Percentiles rank a stretch among this genome's conserved stretches.
These are phyloP conservation scores for Microascus cirrosus DNA, from an alignment of 2,329 filamentous ascomycete genomes.

Conservation along the genomic window DNA sequence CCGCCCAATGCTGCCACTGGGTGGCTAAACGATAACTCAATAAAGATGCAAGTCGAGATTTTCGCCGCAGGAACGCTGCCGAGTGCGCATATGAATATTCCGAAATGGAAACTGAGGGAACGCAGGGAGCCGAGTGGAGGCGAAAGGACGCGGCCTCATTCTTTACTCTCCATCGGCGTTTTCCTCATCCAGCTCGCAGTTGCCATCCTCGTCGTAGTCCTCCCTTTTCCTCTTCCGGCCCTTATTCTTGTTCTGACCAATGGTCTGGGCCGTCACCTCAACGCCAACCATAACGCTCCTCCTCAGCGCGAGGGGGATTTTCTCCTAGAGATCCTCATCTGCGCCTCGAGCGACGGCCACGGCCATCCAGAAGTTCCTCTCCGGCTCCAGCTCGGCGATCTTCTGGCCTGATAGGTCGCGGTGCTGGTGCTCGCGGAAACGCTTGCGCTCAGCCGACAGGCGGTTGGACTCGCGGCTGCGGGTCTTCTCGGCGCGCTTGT, in stretches of 20 bases:
- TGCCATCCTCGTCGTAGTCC: not conserved
- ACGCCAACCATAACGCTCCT: not conserved
- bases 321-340: not conserved
- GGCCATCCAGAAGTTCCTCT: slow-evolving; percentile 1
- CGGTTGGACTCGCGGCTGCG: not conserved
- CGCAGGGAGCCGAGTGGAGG: no score
- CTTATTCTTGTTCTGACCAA: not conserved
- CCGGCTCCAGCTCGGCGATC: not conserved
- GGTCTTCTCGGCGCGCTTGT: not conserved
- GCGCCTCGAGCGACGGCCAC: not conserved
- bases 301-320: not conserved
- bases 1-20: no score
- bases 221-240: not conserved
- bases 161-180: no score
- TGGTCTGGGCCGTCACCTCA: not conserved
- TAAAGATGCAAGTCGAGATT: no score
- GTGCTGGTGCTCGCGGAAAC: not conserved
- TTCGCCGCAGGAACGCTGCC: no score
- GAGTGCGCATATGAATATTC: no score
- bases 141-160: no score
- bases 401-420: not conserved
- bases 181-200: not conserved
- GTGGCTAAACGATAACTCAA: no score
- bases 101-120: no score
- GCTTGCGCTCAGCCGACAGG: slow-evolving; percentile 1